Evolutionary conservation across 2,329 filamentous ascomycete species (phyloP), one percentile per base, ranked within the genome.

Genomic region (Ceratocystis destructans): DNA sequence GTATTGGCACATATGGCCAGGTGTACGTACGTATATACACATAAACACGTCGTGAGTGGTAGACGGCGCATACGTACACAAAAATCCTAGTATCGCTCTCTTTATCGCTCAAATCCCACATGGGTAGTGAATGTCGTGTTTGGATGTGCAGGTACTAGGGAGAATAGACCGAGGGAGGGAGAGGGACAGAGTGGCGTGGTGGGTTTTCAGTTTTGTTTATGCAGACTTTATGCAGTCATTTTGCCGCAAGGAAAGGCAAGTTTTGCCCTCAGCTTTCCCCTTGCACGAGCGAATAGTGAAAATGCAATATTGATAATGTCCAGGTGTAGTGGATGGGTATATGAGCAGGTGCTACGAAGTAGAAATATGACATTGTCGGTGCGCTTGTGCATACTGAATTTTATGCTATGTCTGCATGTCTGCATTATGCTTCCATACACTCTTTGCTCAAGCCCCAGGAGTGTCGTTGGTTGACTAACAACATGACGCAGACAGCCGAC

Each of bases 121-220:
- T 28, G 48, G 48, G 15, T 5, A 10, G 12, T 53, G 20, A 53
- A 28, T 53, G 22, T 1, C 8, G 25, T 22, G 7, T 25, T 53
- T 53, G 15, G 41, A 25, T 33, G 48, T 62, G 61, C 44, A 62
- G 44, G 41, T 62, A 48, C 45, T 62, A 48, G 41, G 15, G 45
- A 46, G 37, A 37, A 53, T 3, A 28, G 48, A 20, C 7, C n/a
- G 5, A 22, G n/a, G 10, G 3, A 53, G 48, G 22, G 22, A 53
- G 48, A 53, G 15, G 20, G 12, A 15, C 20, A 53, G 20, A 53
- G 48, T 22, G 10, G 33, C 33, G 10, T 37, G 8, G 33, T 3
- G 2, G 33, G 33, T 10, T 37, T 37, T 37, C 10, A 41, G 10
- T 4, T 41, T 41, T 41, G 37, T 41, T 41, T 41, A 41, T 41